A percentile compares a stretch with the other conserved stretches of the same genome.
phyloP scores from a whole-genome alignment of 345 rosid genomes.

The Litchi chinensis region DNA sequence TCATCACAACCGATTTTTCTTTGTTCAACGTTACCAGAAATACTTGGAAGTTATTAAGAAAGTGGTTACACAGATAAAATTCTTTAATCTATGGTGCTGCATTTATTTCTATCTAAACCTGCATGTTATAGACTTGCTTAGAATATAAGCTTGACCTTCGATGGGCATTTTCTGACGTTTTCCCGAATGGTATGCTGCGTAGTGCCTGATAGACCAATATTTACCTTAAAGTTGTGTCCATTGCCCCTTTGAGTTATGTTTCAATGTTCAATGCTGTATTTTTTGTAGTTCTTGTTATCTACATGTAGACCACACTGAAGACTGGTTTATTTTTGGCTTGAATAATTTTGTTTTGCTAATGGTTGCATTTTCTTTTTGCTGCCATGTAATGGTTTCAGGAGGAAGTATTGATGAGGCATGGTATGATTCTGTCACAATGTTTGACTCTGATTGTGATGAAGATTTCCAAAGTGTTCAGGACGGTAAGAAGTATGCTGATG shows the following conservation, averaged over 20 bases:
- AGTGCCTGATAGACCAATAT: neutral
- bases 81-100: neutral
- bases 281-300: slow-evolving; percentile 3
- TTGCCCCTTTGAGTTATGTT: neutral
- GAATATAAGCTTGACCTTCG: neutral
- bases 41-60: neutral
- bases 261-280: neutral
- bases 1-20: neutral
- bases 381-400: slow-evolving; percentile 27
- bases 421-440: slow-evolving; percentile 66
- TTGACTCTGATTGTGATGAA: slow-evolving; percentile 88
- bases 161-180: neutral
- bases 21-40: neutral
- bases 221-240: neutral
- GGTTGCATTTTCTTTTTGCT: slow-evolving; percentile 13
- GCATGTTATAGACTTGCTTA: neutral
- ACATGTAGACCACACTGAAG: neutral
- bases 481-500: slow-evolving; percentile 45
- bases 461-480: slow-evolving; percentile 85
- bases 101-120: neutral
- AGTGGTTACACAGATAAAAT: neutral
- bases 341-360: neutral
- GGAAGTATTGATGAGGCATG: slow-evolving; percentile 70
- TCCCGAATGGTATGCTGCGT: neutral
- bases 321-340: neutral